Evolutionary conservation across 768 basidiomycete genomes (phyloP).

Genomic region (Hygrophoropsis aurantiaca): DNA sequence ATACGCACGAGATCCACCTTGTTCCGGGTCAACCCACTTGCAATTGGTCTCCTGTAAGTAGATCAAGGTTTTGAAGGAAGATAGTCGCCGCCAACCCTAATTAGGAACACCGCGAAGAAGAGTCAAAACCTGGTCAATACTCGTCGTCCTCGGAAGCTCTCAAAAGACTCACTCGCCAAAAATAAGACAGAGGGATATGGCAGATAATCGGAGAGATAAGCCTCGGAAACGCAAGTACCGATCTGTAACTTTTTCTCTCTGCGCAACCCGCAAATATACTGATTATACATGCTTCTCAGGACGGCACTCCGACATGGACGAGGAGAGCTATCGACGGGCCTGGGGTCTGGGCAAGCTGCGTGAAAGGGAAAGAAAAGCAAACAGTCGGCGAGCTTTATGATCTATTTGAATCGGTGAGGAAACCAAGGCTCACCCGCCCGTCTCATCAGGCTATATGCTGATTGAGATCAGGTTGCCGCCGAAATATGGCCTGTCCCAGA

Average conservation of each 20-base stretch:
- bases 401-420: slow-evolving; percentile 70
- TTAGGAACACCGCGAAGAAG: too few species aligned
- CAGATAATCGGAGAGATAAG: slow-evolving; percentile 19
- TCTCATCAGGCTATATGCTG: slow-evolving; percentile 4
- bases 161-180: too few species aligned
- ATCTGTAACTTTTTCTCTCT: slow-evolving; percentile 42
- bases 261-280: background rate
- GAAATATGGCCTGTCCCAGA: slow-evolving; percentile 65
- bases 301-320: slow-evolving; percentile 66
- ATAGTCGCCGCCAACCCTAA: too few species aligned
- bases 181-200: too few species aligned
- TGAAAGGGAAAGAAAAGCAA: slow-evolving; percentile 82
- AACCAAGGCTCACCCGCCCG: background rate
- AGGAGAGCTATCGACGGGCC: slow-evolving; percentile 74
- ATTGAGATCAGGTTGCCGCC: slow-evolving; percentile 54
- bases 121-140: too few species aligned
- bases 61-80: too few species aligned
- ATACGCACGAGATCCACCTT: too few species aligned
- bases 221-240: slow-evolving; percentile 49
- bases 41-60: too few species aligned
- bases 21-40: too few species aligned
- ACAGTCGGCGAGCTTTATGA: slow-evolving; percentile 76
- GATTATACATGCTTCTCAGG: slow-evolving; percentile 37
- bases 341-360: slow-evolving; percentile 84
- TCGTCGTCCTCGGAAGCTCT: too few species aligned